Conservation (phyloP, 495 filamentous ascomycete species). For the Parmelia sp. region DNA sequence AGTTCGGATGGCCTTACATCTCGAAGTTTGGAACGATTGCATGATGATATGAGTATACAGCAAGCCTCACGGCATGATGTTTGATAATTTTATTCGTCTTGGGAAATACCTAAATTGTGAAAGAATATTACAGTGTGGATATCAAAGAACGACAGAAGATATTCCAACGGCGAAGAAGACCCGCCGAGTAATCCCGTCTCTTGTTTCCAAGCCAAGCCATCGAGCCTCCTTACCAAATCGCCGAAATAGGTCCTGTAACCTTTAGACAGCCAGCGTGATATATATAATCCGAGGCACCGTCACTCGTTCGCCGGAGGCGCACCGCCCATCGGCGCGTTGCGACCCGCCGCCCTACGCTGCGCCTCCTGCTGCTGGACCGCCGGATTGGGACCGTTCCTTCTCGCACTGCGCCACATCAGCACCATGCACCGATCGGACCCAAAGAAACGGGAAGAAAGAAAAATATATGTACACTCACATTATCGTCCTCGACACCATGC, state of each 20-base stretch:
- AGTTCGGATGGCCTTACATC: not conserved
- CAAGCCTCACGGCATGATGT: not conserved
- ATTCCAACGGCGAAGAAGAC: not conserved
- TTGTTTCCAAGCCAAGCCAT: not conserved
- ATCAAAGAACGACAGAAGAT: not conserved
- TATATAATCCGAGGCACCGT: no score
- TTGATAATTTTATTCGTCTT: not conserved
- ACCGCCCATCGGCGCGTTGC: constrained; percentile 14
- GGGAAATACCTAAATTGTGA: not conserved
- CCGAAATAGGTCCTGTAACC: not conserved
- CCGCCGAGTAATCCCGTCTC: not conserved
- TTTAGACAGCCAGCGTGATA: not conserved
- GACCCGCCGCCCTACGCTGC: constrained; percentile 1
- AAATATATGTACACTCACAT: constrained; percentile 59
- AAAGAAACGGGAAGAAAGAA: not conserved
- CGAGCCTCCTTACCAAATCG: not conserved
- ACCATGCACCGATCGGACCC: not conserved
- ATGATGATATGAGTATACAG: not conserved
- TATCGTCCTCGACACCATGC: constrained; percentile 70
- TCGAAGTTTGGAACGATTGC: not conserved
- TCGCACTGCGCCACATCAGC: not conserved
- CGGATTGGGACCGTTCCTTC: constrained; percentile 5
- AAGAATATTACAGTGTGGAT: not conserved
- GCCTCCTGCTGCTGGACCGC: not conserved
- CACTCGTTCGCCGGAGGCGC: constrained; percentile 14